Evolutionary conservation across 1,284 basidiomycete genomes (phyloP).

Genomic region (Trichosporon faecale): DNA sequence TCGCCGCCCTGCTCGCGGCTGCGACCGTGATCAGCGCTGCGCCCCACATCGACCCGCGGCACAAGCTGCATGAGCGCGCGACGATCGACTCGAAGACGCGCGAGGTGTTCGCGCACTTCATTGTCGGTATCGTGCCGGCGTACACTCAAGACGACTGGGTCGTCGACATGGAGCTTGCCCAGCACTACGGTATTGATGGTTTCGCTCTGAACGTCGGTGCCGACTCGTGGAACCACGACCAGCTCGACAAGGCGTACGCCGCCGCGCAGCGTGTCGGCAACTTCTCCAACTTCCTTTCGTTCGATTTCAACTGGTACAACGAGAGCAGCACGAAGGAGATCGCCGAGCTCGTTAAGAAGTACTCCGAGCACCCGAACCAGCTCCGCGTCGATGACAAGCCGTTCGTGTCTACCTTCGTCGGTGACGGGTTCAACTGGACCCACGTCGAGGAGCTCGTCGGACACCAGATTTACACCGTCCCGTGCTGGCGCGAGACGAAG

Average conservation of each 20-base stretch:
- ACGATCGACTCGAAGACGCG: conserved; percentile 7
- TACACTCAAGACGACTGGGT: conserved; percentile 40
- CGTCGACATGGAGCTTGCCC: conserved; percentile 43
- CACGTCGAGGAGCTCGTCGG: conserved; percentile 31
- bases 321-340: conserved; percentile 26
- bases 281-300: conserved; percentile 49
- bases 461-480: conserved; percentile 41
- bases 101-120: conserved; percentile 56
- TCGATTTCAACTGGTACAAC: conserved; percentile 52
- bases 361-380: conserved; percentile 33
- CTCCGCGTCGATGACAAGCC: conserved; percentile 41
- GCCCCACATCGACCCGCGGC: conserved; percentile 2
- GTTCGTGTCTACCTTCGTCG: conserved; percentile 49
- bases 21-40: background rate
- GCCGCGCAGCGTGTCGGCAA: conserved; percentile 33
- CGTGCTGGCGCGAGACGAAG: conserved; percentile 35
- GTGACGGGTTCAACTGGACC: conserved; percentile 48
- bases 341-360: conserved; percentile 34
- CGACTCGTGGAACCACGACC: conserved; percentile 41
- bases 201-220: conserved; percentile 51
- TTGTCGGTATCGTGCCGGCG: conserved; percentile 67
- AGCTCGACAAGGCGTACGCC: conserved; percentile 46
- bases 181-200: conserved; percentile 44
- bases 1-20: background rate
- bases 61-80: background rate